These are phyloP conservation scores for Saprolegnia diclina DNA, from an alignment of 352 stramenopile genomes.

Conservation along the genomic window DNA sequence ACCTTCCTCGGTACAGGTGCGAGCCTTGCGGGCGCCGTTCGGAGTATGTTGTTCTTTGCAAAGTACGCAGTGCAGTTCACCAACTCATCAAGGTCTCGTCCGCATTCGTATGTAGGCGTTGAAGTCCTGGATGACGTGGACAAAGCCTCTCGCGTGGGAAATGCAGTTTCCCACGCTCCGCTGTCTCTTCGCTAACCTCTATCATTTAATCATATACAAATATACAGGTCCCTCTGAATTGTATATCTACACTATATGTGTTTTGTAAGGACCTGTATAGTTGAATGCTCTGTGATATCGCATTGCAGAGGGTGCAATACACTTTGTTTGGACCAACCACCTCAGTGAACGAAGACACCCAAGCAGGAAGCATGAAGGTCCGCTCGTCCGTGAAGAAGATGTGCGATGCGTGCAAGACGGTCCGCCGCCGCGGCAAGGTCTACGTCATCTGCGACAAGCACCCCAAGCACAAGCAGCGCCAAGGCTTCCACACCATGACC, in stretches of 20 bases:
- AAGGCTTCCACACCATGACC: conserved; percentile 83
- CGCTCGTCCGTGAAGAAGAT: conserved; percentile 87
- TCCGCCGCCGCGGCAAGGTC: conserved; percentile 77
- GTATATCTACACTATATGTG: not conserved
- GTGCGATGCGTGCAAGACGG: conserved; percentile 89
- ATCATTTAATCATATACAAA: too few species aligned
- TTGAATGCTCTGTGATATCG: not conserved
- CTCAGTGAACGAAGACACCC: not conserved
- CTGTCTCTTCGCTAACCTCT: too few species aligned
- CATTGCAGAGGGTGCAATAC: not conserved
- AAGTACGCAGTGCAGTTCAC: too few species aligned
- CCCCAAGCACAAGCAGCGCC: conserved; percentile 91
- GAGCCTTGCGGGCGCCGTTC: too few species aligned
- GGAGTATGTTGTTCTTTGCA: too few species aligned
- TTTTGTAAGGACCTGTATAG: not conserved
- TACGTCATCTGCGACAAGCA: conserved; percentile 89
- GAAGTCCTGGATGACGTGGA: too few species aligned
- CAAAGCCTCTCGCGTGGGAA: too few species aligned
- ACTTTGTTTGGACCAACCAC: conserved; percentile 1
- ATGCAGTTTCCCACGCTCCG: too few species aligned
- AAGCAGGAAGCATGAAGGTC: conserved; percentile 71
- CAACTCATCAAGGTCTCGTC: too few species aligned
- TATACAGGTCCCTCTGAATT: too few species aligned
- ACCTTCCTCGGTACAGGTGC: too few species aligned
- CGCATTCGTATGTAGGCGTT: too few species aligned